Conservation (phyloP, 176 grass and related monocot genomes). For the Tillandsia fasciculata region DNA sequence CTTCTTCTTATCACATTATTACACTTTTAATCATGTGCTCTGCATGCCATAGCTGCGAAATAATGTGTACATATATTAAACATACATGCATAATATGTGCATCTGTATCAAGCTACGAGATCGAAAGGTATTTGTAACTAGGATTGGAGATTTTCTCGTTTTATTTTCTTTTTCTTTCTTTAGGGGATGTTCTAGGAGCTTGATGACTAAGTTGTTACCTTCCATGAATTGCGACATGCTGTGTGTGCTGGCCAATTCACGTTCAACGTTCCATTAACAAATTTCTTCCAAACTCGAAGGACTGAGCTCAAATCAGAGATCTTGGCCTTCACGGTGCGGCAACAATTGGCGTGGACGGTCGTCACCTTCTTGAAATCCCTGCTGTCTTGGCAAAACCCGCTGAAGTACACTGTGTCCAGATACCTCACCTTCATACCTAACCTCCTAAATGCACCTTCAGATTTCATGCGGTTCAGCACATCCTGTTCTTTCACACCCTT, state of each 20-base stretch:
- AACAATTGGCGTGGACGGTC: slow-evolving; percentile 91
- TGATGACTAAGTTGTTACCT: not conserved
- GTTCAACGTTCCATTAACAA: slow-evolving; percentile 6
- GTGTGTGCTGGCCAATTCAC: not conserved
- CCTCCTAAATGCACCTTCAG: slow-evolving; percentile 22
- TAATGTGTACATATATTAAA: no score
- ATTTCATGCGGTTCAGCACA: slow-evolving; percentile 53
- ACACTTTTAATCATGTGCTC: not conserved
- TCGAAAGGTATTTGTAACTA: no score
- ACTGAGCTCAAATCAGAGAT: slow-evolving; percentile 44
- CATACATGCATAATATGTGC: no score
- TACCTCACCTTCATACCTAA: slow-evolving; percentile 42
- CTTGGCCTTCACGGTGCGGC: slow-evolving; percentile 54
- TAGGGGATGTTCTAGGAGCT: not conserved
- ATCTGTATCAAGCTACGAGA: no score
- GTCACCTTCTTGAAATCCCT: slow-evolving; percentile 37
- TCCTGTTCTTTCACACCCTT: slow-evolving; percentile 43
- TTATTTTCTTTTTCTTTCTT: not conserved
- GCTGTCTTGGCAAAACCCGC: slow-evolving; percentile 54
- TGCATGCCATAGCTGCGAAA: no score
- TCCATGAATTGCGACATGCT: not conserved
- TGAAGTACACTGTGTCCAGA: slow-evolving; percentile 58
- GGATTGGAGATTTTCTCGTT: not conserved
- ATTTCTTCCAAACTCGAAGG: slow-evolving; percentile 11
- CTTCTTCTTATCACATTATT: not conserved